Evolutionary conservation across 1,284 basidiomycete genomes (phyloP).

Genomic region (Peniophora sp.): DNA sequence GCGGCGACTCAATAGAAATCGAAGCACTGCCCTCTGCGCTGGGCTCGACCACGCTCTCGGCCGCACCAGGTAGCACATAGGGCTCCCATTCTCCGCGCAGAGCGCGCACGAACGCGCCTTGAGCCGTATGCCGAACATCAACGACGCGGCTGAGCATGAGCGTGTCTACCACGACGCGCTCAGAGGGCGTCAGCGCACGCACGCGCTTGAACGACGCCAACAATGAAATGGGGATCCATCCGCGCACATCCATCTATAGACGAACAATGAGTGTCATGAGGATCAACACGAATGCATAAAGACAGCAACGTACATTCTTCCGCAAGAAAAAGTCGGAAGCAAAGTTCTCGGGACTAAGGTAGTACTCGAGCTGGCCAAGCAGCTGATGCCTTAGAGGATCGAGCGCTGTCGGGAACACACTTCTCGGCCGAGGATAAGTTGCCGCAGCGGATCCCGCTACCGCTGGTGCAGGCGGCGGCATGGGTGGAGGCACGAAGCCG

Average conservation of each 20-base stretch:
- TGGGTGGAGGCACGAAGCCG: constrained; percentile 9
- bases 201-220: constrained; percentile 87
- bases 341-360: constrained; percentile 82
- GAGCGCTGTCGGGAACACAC: constrained; percentile 48
- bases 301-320: constrained; percentile 46
- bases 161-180: constrained; percentile 63
- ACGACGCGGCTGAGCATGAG: constrained; percentile 61
- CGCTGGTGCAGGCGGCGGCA: background rate
- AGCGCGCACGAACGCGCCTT: constrained; percentile 63
- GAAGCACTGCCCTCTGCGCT: constrained; percentile 7
- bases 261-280: no score
- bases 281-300: background rate
- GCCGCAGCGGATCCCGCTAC: constrained; percentile 2
- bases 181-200: constrained; percentile 59
- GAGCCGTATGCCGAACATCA: no score
- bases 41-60: constrained; percentile 32
- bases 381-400: constrained; percentile 62
- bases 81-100: constrained; percentile 46
- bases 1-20: no score
- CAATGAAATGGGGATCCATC: constrained; percentile 79
- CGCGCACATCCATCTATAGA: constrained; percentile 80
- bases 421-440: constrained; percentile 51
- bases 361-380: constrained; percentile 83
- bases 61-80: constrained; percentile 70
- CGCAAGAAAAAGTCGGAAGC: constrained; percentile 78